Percentiles rank a stretch among this genome's conserved stretches.
Conservation (phyloP, 306 rosid species). For the Arachis hypogaea region DNA sequence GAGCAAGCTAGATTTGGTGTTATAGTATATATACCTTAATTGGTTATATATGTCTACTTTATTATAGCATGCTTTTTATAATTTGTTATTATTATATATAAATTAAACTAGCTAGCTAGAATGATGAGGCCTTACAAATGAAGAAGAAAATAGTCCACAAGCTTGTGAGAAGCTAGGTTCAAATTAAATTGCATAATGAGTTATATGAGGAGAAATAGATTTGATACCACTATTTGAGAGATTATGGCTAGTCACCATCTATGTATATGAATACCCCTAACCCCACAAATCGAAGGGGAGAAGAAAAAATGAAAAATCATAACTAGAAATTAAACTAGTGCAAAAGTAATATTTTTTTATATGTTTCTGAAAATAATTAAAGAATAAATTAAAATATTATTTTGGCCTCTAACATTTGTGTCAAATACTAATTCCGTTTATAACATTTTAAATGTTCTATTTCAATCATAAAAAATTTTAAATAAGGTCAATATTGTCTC, state of each 20-base stretch:
- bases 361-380: too few relatives aligned
- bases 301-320: too few relatives aligned
- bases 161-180: not conserved
- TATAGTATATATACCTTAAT: not conserved
- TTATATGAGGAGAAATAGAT: constrained; percentile 12
- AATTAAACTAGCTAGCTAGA: not conserved
- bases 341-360: too few relatives aligned
- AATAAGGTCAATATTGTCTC: too few relatives aligned
- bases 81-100: not conserved
- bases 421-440: too few relatives aligned
- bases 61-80: not conserved
- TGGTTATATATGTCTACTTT: not conserved
- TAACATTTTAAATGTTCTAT: too few relatives aligned
- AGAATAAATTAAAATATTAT: too few relatives aligned
- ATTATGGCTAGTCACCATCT: constrained; percentile 11
- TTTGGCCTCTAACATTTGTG: too few relatives aligned
- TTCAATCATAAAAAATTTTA: too few relatives aligned
- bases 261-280: constrained; percentile 27
- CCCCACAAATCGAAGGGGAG: constrained; percentile 13
- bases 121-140: constrained; percentile 23
- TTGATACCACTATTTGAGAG: not conserved
- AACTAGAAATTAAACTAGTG: too few relatives aligned
- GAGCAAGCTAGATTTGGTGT: constrained; percentile 14
- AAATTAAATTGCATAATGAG: not conserved
- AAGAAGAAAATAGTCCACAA: constrained; percentile 17